Evolutionary conservation across 371 early-diverging fungal species (phyloP).

Genomic region (Mucor circinelloides): DNA sequence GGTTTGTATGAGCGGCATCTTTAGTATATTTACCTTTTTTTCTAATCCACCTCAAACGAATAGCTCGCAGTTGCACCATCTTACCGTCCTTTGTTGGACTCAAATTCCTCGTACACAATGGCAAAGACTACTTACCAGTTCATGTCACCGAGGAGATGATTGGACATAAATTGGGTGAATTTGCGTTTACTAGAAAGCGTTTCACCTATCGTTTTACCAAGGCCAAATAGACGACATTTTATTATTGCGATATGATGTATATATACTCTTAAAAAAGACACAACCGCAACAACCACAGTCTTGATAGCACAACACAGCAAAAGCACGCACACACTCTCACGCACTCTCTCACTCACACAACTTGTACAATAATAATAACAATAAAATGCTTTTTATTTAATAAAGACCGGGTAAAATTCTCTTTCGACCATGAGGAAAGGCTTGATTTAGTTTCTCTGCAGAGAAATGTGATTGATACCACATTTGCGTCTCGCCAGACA

Average conservation of each 20-base stretch:
- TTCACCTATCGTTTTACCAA: slow-evolving; percentile 91
- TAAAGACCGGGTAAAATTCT: slow-evolving; percentile 50
- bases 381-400: slow-evolving; percentile 17
- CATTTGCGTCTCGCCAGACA: slow-evolving; percentile 60
- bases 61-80: slow-evolving; percentile 89
- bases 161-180: slow-evolving; percentile 96
- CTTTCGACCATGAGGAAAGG: slow-evolving; percentile 41
- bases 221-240: slow-evolving; percentile 60
- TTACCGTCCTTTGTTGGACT: slow-evolving; percentile 91
- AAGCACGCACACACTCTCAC: background rate
- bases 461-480: slow-evolving; percentile 68
- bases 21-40: background rate
- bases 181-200: slow-evolving; percentile 87
- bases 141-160: slow-evolving; percentile 94
- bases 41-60: background rate
- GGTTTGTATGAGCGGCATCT: slow-evolving; percentile 19
- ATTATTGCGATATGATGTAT: background rate
- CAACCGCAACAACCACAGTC: background rate
- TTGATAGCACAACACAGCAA: background rate
- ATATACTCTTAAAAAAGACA: background rate
- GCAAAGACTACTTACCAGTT: slow-evolving; percentile 88
- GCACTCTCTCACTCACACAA: background rate
- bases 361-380: slow-evolving; percentile 10
- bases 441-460: slow-evolving; percentile 23
- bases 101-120: slow-evolving; percentile 94